A percentile compares a stretch with the other conserved stretches of the same genome.
Evolutionary conservation across 2,329 filamentous ascomycete species (phyloP).

Genomic region (Ophiostoma australiae): DNA sequence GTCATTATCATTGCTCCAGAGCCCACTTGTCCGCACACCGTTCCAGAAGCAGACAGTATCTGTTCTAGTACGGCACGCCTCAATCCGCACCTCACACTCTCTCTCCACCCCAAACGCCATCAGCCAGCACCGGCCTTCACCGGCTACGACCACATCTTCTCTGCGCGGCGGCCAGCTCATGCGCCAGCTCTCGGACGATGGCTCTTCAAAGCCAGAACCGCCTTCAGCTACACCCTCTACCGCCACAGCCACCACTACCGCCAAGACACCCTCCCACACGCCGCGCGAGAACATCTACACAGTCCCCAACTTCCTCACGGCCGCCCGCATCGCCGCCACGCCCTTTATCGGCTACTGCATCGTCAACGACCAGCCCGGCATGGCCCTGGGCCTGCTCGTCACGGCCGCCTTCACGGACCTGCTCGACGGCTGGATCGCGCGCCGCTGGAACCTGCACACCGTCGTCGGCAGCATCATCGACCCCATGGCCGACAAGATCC

Average conservation of each 20-base stretch:
- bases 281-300: constrained; percentile 90
- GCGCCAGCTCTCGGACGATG: constrained; percentile 12
- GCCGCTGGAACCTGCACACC: constrained; percentile 80
- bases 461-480: constrained; percentile 94
- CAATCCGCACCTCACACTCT: neutral
- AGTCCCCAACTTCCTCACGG: constrained; percentile 87
- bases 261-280: neutral
- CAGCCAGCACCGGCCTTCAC: neutral
- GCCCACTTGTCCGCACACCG: neutral
- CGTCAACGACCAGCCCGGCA: constrained; percentile 71
- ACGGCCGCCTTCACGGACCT: constrained; percentile 91
- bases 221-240: neutral
- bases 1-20: neutral
- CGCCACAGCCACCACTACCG: too few species aligned
- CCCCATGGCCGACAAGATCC: constrained; percentile 91
- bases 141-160: neutral
- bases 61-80: neutral
- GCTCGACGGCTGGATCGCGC: constrained; percentile 89
- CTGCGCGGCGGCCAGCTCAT: neutral
- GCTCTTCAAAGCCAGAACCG: constrained; percentile 10
- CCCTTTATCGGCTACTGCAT: constrained; percentile 86
- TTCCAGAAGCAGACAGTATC: neutral
- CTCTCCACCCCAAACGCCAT: neutral
- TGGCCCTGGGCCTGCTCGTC: constrained; percentile 78
- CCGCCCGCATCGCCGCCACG: constrained; percentile 75